Conservation (phyloP, 2,329 filamentous ascomycete species). For the Diaporthe nobilis region DNA sequence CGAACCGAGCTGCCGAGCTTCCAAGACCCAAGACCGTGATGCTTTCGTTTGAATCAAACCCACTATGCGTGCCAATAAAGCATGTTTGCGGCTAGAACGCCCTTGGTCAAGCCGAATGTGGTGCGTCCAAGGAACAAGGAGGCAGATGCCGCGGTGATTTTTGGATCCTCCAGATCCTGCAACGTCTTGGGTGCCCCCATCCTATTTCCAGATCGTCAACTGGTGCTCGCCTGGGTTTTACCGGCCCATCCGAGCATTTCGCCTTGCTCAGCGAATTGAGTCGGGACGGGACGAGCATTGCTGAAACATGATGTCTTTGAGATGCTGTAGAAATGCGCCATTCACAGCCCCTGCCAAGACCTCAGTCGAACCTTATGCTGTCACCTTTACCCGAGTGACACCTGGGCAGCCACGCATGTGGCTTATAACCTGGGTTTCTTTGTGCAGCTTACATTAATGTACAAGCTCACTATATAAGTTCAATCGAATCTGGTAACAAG, state of each 20-base stretch:
- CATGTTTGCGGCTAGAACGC: slow-evolving; percentile 3
- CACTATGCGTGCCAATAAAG: slow-evolving; percentile 20
- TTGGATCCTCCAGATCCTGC: slow-evolving; percentile 23
- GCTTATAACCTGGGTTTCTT: background rate
- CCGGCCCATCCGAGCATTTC: background rate
- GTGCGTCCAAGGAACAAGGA: slow-evolving; percentile 2
- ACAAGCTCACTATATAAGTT: background rate
- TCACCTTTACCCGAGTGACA: background rate
- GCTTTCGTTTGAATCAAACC: slow-evolving; percentile 26
- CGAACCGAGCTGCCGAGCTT: background rate
- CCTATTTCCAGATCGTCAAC: background rate
- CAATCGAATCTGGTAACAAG: background rate
- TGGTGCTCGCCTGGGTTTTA: background rate
- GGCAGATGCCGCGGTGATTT: background rate
- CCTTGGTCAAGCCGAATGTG: background rate
- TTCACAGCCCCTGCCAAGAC: slow-evolving; percentile 22
- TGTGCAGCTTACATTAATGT: background rate
- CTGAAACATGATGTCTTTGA: slow-evolving; percentile 16
- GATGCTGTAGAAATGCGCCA: background rate
- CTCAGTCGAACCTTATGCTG: background rate
- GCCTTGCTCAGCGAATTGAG: background rate
- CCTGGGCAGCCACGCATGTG: slow-evolving; percentile 14
- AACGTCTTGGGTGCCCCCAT: background rate
- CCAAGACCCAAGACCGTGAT: slow-evolving; percentile 16
- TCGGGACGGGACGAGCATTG: slow-evolving; percentile 7